Percentiles rank a stretch among this genome's conserved stretches.
Conservation (phyloP, 2,329 filamentous ascomycete species). For the Paraphaeosphaeria sporulosa region DNA sequence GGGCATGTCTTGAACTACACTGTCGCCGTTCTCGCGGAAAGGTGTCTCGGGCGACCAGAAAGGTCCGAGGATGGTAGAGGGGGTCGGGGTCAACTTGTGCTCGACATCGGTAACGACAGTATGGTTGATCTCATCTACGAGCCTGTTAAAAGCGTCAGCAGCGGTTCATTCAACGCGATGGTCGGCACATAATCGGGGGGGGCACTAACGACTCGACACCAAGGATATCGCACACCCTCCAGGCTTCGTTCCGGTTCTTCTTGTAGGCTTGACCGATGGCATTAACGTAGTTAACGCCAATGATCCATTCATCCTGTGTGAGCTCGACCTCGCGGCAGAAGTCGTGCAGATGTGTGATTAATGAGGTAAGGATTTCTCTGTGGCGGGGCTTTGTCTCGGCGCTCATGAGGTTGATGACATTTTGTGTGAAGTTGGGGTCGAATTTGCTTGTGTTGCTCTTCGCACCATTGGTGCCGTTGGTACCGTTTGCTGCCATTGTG, state of each 20-base stretch:
- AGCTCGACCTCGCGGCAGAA: slow-evolving; percentile 81
- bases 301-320: slow-evolving; percentile 78
- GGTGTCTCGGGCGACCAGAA: slow-evolving; percentile 81
- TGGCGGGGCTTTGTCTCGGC: slow-evolving; percentile 72
- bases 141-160: slow-evolving; percentile 23
- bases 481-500: neutral
- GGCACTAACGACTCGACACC: slow-evolving; percentile 67
- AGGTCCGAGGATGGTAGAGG: slow-evolving; percentile 77
- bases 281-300: slow-evolving; percentile 78
- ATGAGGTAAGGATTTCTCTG: slow-evolving; percentile 67
- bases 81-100: slow-evolving; percentile 70
- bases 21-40: slow-evolving; percentile 71
- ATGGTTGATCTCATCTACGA: slow-evolving; percentile 73
- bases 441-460: neutral
- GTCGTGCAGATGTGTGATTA: slow-evolving; percentile 79
- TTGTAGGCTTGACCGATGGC: slow-evolving; percentile 73
- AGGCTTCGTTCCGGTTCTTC: slow-evolving; percentile 75
- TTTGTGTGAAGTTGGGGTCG: neutral
- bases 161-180: neutral
- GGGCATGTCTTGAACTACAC: slow-evolving; percentile 70
- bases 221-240: slow-evolving; percentile 75
- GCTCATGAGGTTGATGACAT: slow-evolving; percentile 48
- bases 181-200: neutral
- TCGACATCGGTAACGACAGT: slow-evolving; percentile 64
- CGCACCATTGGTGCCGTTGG: neutral